These are phyloP conservation scores for Tolypocladium nubicola DNA, from an alignment of 2,329 filamentous ascomycete genomes.

Conservation along the genomic window DNA sequence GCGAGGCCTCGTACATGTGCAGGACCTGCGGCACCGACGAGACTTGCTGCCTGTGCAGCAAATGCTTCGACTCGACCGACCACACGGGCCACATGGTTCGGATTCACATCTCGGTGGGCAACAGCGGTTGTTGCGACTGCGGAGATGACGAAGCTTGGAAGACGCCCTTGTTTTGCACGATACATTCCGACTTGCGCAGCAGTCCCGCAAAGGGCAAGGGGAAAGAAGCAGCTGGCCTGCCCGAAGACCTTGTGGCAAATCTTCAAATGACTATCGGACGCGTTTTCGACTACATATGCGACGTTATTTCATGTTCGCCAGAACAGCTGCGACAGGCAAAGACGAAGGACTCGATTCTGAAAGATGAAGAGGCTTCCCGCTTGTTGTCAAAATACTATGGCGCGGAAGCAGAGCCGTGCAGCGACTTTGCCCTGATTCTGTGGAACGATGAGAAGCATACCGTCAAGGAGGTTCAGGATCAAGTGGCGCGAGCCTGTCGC, in stretches of 20 bases:
- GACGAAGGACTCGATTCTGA: slow-evolving; percentile 65
- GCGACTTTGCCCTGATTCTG: slow-evolving; percentile 72
- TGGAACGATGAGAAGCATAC: slow-evolving; percentile 99
- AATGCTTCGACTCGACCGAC: slow-evolving; percentile 91
- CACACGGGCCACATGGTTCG: slow-evolving; percentile 88
- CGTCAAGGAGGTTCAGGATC: slow-evolving; percentile 77
- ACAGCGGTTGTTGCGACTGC: slow-evolving; percentile 95
- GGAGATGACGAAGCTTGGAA: slow-evolving; percentile 94
- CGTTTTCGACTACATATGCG: slow-evolving; percentile 88
- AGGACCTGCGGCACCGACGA: slow-evolving; percentile 91
- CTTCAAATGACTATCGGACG: slow-evolving; percentile 80
- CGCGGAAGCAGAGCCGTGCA: slow-evolving; percentile 29
- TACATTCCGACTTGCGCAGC: slow-evolving; percentile 60
- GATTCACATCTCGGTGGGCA: slow-evolving; percentile 78
- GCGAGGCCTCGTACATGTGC: slow-evolving; percentile 90
- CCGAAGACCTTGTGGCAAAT: slow-evolving; percentile 63
- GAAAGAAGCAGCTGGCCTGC: slow-evolving; percentile 48
- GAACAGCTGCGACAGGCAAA: slow-evolving; percentile 87
- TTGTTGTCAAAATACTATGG: slow-evolving; percentile 64
- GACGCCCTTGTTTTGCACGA: slow-evolving; percentile 79
- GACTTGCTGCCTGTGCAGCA: slow-evolving; percentile 87
- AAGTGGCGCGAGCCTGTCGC: slow-evolving; percentile 81
- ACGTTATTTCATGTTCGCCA: slow-evolving; percentile 94
- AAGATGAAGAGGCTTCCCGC: slow-evolving; percentile 73
- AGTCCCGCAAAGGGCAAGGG: slow-evolving; percentile 49